These are phyloP conservation scores for Lactarius sp. DNA, from an alignment of 768 basidiomycete genomes.

Conservation along the genomic window DNA sequence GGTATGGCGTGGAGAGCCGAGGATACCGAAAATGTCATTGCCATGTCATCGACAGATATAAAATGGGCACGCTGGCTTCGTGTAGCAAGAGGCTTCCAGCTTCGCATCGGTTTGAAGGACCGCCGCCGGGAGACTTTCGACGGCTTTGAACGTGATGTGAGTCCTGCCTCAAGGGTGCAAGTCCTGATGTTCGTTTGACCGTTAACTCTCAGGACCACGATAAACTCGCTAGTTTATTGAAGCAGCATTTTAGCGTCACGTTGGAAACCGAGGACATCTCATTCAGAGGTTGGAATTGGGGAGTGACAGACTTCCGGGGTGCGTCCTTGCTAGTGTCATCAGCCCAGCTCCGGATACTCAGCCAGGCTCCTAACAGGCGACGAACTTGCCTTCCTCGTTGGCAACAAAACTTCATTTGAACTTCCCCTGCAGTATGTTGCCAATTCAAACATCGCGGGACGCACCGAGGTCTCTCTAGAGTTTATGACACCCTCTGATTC, in stretches of 20 bases:
- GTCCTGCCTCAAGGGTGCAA: slow-evolving; percentile 25
- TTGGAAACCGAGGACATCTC: slow-evolving; percentile 83
- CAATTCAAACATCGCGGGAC: slow-evolving; percentile 96
- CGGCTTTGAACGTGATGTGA: slow-evolving; percentile 86
- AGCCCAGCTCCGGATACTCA: slow-evolving; percentile 8
- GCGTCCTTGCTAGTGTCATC: slow-evolving; percentile 23
- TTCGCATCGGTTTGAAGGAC: slow-evolving; percentile 77
- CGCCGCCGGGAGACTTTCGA: slow-evolving; percentile 82
- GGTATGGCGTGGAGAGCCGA: slow-evolving; percentile 94
- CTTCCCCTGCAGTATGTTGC: slow-evolving; percentile 81
- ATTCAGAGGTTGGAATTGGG: slow-evolving; percentile 99
- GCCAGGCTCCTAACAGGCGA: slow-evolving; percentile 48
- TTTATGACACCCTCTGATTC: slow-evolving; percentile 55
- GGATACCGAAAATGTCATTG: slow-evolving; percentile 56
- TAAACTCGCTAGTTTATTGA: slow-evolving; percentile 69
- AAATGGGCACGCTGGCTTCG: slow-evolving; percentile 90
- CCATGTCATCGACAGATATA: slow-evolving; percentile 66
- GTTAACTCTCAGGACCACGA: slow-evolving; percentile 71
- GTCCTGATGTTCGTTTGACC: slow-evolving; percentile 5
- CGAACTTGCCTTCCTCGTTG: slow-evolving; percentile 87
- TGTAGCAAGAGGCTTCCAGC: slow-evolving; percentile 88
- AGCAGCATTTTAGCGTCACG: slow-evolving; percentile 81
- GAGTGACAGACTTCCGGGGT: slow-evolving; percentile 92
- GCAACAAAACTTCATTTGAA: slow-evolving; percentile 84
- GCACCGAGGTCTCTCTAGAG: slow-evolving; percentile 98